Evolutionary conservation across 371 early-diverging fungal species (phyloP).

Genomic region (Apophysomyces trapeziformis): DNA sequence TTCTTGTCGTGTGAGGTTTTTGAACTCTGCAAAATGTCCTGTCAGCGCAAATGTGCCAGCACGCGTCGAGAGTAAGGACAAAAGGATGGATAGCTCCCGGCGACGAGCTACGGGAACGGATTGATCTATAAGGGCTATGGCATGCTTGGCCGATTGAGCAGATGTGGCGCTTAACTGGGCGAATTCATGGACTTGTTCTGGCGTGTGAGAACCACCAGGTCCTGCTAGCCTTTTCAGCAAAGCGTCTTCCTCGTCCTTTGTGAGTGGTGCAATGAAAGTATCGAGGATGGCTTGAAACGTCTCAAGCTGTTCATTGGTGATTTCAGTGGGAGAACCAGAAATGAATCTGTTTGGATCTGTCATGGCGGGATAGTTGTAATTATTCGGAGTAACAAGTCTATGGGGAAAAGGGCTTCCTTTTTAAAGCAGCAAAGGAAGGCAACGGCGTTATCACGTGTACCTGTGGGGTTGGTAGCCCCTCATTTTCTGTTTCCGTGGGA

Average conservation of each 20-base stretch:
- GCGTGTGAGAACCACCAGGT: slow-evolving; percentile 15
- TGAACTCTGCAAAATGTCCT: slow-evolving; percentile 54
- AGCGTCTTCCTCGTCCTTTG: slow-evolving; percentile 33
- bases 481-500: slow-evolving; percentile 4
- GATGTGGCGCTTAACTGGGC: slow-evolving; percentile 9
- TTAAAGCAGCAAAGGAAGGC: not conserved
- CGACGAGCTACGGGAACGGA: slow-evolving; percentile 44
- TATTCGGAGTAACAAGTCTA: not conserved
- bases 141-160: slow-evolving; percentile 17
- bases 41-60: slow-evolving; percentile 63
- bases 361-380: not conserved
- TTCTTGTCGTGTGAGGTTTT: slow-evolving; percentile 49
- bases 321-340: slow-evolving; percentile 10
- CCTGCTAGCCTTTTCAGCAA: slow-evolving; percentile 24
- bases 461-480: not conserved
- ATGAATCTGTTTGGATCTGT: slow-evolving; percentile 4
- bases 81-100: slow-evolving; percentile 28
- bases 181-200: slow-evolving; percentile 17
- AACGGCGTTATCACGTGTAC: not conserved
- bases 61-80: slow-evolving; percentile 40
- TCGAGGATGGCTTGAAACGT: slow-evolving; percentile 49
- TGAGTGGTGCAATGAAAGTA: slow-evolving; percentile 50
- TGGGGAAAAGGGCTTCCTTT: not conserved
- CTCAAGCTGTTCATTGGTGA: slow-evolving; percentile 42
- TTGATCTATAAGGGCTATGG: slow-evolving; percentile 29